Conservation (phyloP, 129 eudicot genomes). For the Centrapalus pauciflorus region DNA sequence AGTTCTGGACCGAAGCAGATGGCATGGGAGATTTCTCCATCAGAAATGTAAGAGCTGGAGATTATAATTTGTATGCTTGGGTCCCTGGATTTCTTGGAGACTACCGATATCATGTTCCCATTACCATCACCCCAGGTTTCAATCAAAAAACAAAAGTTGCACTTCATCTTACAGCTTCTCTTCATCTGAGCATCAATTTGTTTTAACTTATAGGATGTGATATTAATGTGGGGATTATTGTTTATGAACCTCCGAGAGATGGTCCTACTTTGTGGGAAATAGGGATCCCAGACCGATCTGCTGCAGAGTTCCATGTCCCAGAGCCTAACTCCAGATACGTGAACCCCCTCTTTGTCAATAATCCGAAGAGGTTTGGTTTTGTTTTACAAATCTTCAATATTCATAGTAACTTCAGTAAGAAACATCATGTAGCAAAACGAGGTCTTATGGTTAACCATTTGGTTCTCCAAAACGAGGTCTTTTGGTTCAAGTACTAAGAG, state of each 20-base stretch:
- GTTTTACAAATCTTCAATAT: neutral
- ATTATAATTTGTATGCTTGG: constrained; percentile 55
- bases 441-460: neutral
- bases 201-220: constrained; percentile 21
- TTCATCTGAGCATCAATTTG: neutral
- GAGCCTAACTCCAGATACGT: constrained; percentile 40
- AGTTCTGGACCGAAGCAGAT: constrained; percentile 54
- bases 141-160: neutral
- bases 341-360: constrained; percentile 40
- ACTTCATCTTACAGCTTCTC: neutral
- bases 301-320: constrained; percentile 57
- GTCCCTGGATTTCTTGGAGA: constrained; percentile 67
- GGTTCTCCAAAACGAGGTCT: neutral
- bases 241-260: constrained; percentile 55
- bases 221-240: constrained; percentile 30
- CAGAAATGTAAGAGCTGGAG: constrained; percentile 33
- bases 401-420: neutral
- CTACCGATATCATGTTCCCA: constrained; percentile 25
- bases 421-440: neutral
- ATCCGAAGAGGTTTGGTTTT: constrained; percentile 33
- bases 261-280: constrained; percentile 82
- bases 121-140: constrained; percentile 49
- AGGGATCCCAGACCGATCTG: constrained; percentile 64
- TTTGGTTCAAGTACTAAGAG: neutral
- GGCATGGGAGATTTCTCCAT: constrained; percentile 36